Evolutionary conservation across 768 basidiomycete species (phyloP), one percentile per base, ranked within the genome.

Genomic region (Collybia nuda): DNA sequence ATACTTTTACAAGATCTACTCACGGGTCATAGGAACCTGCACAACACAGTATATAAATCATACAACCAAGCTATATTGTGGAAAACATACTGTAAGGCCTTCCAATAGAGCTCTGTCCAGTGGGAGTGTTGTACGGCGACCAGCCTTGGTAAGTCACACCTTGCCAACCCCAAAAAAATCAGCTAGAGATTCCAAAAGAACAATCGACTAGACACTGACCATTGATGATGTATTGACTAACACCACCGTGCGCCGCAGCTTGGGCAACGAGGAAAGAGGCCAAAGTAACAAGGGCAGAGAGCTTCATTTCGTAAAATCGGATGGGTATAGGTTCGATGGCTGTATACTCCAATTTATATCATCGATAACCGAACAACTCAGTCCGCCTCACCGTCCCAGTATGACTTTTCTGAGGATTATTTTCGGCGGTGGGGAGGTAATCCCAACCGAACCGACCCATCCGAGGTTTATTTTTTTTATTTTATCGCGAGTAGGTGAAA

Each of bases 201-300:
- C 11, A n/a, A 3, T 32, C 29, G 37, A 22, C 19, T 3, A 41
- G 47, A 21, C 18, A 51, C 63, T 40, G 47, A 64, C 67, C 65
- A 12, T 62, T 63, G 55, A 69, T 68, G 17, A 63, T 57, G 53
- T 70, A 72, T 38, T 67, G 67, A 45, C 63, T 67, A 28, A 72
- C 70, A 57, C 70, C 68, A 49, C 69, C 69, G 53, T 72, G 69
- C n/a, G 69, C 69, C 49, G 61, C 58, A 22, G 52, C 68, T 56
- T 66, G 62, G 21, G 61, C 54, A 19, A 68, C 59, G 50, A 68
- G 49, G 53, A 66, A 58, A 45, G 66, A 63, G 24, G 57, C 58
- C 26, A 68, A 43, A 43, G 66, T 54, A 48, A 60, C 56, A 35
- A 68, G 55, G 17, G 64, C 60, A 18, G 56, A 36, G 29, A 52